These are phyloP conservation scores for Vitis rupestris DNA, from an alignment of 164 flowering plant species.

Conservation along the genomic window DNA sequence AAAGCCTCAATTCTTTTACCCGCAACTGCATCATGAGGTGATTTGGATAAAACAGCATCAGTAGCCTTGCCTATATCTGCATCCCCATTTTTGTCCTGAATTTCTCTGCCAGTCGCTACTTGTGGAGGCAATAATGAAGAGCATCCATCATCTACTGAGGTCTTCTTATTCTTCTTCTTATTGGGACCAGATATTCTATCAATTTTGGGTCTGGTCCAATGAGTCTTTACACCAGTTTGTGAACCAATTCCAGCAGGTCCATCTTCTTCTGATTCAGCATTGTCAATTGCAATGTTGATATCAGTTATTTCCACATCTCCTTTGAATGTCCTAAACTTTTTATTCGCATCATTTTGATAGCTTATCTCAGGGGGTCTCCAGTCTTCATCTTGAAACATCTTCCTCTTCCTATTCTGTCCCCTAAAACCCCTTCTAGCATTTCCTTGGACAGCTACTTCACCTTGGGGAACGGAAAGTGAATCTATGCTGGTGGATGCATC, in stretches of 20 bases:
- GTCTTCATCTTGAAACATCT: constrained; percentile 29
- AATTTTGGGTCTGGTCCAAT: constrained; percentile 9
- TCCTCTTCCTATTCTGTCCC: constrained; percentile 31
- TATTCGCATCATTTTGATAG: constrained; percentile 8
- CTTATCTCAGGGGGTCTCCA: constrained; percentile 19
- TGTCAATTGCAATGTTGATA: background rate
- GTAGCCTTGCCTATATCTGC: constrained; percentile 4
- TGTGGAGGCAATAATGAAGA: constrained; percentile 12
- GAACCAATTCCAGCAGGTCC: constrained; percentile 4
- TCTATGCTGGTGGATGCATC: constrained; percentile 19
- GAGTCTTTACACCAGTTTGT: constrained; percentile 11
- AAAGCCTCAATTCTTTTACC: constrained; percentile 18
- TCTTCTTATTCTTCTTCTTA: constrained; percentile 37
- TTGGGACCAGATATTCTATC: constrained; percentile 14
- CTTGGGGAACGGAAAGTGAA: constrained; percentile 13
- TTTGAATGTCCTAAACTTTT: constrained; percentile 17
- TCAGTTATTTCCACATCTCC: constrained; percentile 16
- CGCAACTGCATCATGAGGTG: constrained; percentile 9
- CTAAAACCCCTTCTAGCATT: constrained; percentile 8
- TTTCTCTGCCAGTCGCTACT: constrained; percentile 11
- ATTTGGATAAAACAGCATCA: constrained; percentile 11
- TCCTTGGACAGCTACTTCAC: constrained; percentile 9
- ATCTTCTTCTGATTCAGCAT: constrained; percentile 21
- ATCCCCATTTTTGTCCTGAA: constrained; percentile 11
- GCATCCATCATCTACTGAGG: constrained; percentile 18